Base-by-base conservation (phyloP, 2,329 filamentous ascomycete species). In the Claviceps digitariae region DNA sequence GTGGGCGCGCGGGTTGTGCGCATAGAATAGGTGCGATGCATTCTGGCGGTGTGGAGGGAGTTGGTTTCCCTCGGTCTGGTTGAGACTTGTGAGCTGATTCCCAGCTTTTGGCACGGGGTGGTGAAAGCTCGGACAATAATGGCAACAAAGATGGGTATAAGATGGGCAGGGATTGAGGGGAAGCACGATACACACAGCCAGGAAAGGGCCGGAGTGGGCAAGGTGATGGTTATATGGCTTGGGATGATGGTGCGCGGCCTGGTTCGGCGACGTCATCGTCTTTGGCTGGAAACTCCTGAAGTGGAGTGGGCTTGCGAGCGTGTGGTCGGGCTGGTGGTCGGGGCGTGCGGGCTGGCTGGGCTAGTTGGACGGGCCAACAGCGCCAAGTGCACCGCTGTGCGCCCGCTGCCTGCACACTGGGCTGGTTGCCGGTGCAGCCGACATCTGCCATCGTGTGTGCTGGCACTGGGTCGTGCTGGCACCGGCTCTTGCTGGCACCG, bases 21-120 rank as follows among this genome's bases (percentile, higher is more conserved):
- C 93, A 96, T 95, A 64, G 90, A 95, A 72, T 97, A 98, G 60
- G 93, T 96, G 71, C 91, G 90, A 81, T 98, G 93, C 91, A 98
- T 98, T 54, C 57, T 73, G 72, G 55, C 51, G 57, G 57, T 57
- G 51, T 52, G 51, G 45, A 59, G 58, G 58, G 55, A 54, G 50
- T 47, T 54, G 54, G 51, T 54, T 54, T 56, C 57, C 53, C 52
- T 54, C 52, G 53, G 57, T 20, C 7, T 47, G 44, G 13, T 17
- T 45, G 43, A 27, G 10, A 50, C 7, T 20, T 12, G 31, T 10
- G 31, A 34, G 31, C 31, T n/a, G n/a, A n/a, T n/a, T n/a, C n/a
- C n/a, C n/a, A n/a, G n/a, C n/a, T n/a, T n/a, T n/a, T n/a, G n/a
- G 27, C 8, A 8, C 27, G 4, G 27, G 27, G 27, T 29, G 27